These are phyloP conservation scores for Polygonum maritimum DNA, from an alignment of 148 eudicot genomes.

Conservation along the genomic window DNA sequence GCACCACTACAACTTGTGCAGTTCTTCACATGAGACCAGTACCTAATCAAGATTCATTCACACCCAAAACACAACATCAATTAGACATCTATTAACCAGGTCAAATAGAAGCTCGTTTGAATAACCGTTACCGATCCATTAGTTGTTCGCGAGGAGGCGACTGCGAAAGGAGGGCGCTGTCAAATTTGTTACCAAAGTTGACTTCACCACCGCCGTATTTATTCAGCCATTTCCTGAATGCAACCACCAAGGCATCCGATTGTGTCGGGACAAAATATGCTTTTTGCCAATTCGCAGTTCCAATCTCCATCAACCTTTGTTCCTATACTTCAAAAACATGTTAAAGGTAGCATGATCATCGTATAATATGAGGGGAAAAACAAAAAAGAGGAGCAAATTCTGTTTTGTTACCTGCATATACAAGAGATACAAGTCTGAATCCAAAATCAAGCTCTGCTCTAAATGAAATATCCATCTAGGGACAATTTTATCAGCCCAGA, in stretches of 20 bases:
- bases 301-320: constrained; percentile 46
- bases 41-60: constrained; percentile 28
- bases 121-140: constrained; percentile 56
- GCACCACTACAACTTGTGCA: constrained; percentile 64
- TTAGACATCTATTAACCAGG: background rate
- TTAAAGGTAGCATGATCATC: background rate
- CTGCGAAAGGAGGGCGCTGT: constrained; percentile 45
- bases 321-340: constrained; percentile 25
- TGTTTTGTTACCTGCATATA: constrained; percentile 43
- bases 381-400: background rate
- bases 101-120: background rate
- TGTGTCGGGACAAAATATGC: constrained; percentile 74
- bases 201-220: constrained; percentile 53
- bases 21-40: constrained; percentile 59
- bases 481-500: constrained; percentile 59
- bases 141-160: constrained; percentile 68
- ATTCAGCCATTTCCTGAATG: constrained; percentile 68
- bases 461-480: constrained; percentile 79
- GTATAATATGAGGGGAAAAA: too few relatives aligned
- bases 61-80: background rate
- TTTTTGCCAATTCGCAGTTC: constrained; percentile 63
- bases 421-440: constrained; percentile 74
- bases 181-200: constrained; percentile 49
- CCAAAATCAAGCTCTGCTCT: constrained; percentile 57
- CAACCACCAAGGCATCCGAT: constrained; percentile 53